Conservation (phyloP, 2,329 filamentous ascomycete species). For the Zelopaecilomyces penicillatus region DNA sequence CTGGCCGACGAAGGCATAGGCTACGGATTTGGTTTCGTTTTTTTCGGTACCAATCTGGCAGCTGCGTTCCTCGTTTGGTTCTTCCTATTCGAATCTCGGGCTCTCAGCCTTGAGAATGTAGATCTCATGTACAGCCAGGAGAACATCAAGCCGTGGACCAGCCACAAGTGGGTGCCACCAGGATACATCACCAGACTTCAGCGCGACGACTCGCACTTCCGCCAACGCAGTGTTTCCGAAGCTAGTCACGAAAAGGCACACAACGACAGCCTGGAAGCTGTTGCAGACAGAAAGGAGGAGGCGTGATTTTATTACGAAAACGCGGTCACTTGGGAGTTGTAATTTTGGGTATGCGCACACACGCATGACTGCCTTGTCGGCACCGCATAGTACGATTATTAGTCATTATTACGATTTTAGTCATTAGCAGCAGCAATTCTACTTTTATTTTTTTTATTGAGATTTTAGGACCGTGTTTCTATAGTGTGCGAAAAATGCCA, state of each 20-base stretch:
- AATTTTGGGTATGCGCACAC: too few species aligned
- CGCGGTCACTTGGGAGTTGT: too few species aligned
- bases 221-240: conserved; percentile 11
- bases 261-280: conserved; percentile 3
- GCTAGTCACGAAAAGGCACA: conserved; percentile 5
- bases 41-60: conserved; percentile 52
- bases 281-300: conserved; percentile 3
- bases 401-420: too few species aligned
- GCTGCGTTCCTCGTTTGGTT: conserved; percentile 57
- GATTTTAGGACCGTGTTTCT: too few species aligned
- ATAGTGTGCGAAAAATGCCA: too few species aligned
- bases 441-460: too few species aligned
- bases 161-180: conserved; percentile 41
- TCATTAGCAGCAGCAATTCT: too few species aligned
- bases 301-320: not conserved
- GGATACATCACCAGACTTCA: conserved; percentile 34
- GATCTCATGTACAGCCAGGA: conserved; percentile 60
- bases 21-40: conserved; percentile 58
- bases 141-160: conserved; percentile 53
- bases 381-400: too few species aligned
- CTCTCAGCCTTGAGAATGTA: conserved; percentile 61
- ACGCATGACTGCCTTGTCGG: too few species aligned
- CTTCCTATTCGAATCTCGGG: conserved; percentile 59
- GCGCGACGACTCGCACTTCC: conserved; percentile 22
- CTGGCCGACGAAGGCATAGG: conserved; percentile 54